These are phyloP conservation scores for Phialocephala subalpina DNA, from an alignment of 2,329 filamentous ascomycete species.

Conservation along the genomic window DNA sequence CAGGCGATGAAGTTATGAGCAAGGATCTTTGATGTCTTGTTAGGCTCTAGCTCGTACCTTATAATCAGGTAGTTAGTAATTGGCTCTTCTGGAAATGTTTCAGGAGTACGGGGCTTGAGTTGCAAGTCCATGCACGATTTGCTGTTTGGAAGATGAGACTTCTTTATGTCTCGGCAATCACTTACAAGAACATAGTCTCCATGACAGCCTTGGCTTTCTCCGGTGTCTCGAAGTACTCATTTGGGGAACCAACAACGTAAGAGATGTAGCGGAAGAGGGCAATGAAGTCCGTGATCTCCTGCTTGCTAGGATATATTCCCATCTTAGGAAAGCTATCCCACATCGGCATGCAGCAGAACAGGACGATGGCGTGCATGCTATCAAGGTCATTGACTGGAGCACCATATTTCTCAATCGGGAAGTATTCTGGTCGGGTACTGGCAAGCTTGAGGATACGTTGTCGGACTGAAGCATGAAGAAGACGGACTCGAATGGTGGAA, in stretches of 20 bases:
- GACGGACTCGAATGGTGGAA: conserved; percentile 20
- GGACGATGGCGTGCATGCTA: conserved; percentile 15
- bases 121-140: no score
- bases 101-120: no score
- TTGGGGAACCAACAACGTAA: conserved; percentile 13
- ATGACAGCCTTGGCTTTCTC: conserved; percentile 22
- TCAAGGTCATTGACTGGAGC: conserved; percentile 22
- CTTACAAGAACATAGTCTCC: conserved; percentile 21
- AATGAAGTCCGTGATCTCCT: conserved; percentile 20
- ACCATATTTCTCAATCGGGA: conserved; percentile 17
- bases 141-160: no score
- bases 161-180: not conserved
- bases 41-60: conserved; percentile 14
- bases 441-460: conserved; percentile 22
- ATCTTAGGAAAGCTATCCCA: conserved; percentile 20
- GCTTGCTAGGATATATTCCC: conserved; percentile 11
- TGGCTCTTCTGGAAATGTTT: no score
- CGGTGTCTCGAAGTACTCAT: conserved; percentile 12
- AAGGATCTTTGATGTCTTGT: conserved; percentile 16
- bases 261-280: conserved; percentile 20
- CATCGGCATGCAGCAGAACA: conserved; percentile 13
- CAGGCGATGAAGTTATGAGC: conserved; percentile 22
- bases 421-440: conserved; percentile 14
- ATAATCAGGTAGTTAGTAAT: not conserved
- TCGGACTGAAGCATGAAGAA: conserved; percentile 21